Base-by-base conservation (phyloP, 495 filamentous ascomycete species). In the Penicillium lagena region DNA sequence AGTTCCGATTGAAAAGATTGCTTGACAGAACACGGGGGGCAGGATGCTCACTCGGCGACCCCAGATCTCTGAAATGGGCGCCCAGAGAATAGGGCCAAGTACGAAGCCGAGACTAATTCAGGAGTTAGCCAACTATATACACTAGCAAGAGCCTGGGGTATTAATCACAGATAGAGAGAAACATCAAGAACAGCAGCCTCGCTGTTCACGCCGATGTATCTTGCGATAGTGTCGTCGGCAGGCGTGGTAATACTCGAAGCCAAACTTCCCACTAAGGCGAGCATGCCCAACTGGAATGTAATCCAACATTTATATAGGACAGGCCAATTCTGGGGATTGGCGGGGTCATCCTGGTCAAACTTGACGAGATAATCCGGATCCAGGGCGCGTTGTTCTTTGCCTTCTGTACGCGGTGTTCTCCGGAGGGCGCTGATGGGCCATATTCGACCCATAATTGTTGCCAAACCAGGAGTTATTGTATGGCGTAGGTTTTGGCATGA, bases 161-260 rank as follows among this genome's bases (percentile, higher is more conserved):
- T 37, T 12, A 37, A 1, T 7, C 35, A n/a, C 9, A 37, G 35
- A 37, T 33, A 38, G 33, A 12, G 4, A 9, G 22, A 36, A 9
- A 11, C 13, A 36, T 6, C 4, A 7, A 22, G 12, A 39, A 38
- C 39, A 9, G 47, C 40, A 7, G 62, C 58, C 45, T 75, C 67
- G 27, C 37, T 42, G 40, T 66, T 67, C 8, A 70, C 51, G 10
- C 59, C 55, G 13, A 61, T 41, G 43, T 72, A 63, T 29, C 52
- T 29, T 5, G 66, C 54, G 22, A 78, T 71, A 7, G 51, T 54
- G 7, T 52, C 28, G 28, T 70, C 64, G n/a, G 69, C 74, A 2
- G 76, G 68, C 0, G 72, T 62, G 17, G 68, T 75, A 29, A 79
- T 75, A 41, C 64, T 72, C 14, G 67, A 72, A 11, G 68, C 74